Evolutionary conservation across 1,284 basidiomycete species (phyloP).

Genomic region (Irpex sp.): DNA sequence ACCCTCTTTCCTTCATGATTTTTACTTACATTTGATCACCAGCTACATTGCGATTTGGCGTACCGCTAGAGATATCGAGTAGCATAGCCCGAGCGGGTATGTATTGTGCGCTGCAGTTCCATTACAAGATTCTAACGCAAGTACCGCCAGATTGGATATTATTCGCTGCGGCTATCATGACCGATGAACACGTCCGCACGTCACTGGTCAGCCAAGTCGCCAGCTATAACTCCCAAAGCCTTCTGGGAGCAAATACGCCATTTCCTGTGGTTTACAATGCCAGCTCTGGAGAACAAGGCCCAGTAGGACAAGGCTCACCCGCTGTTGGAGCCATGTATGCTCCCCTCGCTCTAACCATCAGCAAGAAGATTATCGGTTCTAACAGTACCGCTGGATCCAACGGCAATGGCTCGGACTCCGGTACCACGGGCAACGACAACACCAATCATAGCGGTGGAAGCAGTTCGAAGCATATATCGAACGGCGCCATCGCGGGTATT

Average conservation of each 20-base stretch:
- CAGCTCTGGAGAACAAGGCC: neutral
- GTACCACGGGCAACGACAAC: neutral
- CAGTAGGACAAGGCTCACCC: slow-evolving; percentile 5
- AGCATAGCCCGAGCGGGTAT: neutral
- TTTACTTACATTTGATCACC: neutral
- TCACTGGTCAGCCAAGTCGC: slow-evolving; percentile 16
- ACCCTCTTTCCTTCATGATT: neutral
- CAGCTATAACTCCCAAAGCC: slow-evolving; percentile 16
- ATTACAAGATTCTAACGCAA: neutral
- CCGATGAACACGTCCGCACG: slow-evolving; percentile 17
- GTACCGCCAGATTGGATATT: slow-evolving; percentile 21
- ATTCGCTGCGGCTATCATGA: slow-evolving; percentile 21
- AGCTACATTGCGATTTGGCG: neutral
- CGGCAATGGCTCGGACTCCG: neutral
- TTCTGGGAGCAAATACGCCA: neutral
- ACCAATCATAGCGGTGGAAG: neutral
- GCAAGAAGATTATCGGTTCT: neutral
- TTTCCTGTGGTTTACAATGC: neutral
- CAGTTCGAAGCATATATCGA: neutral
- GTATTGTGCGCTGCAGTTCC: neutral
- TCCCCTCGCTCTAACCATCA: slow-evolving; percentile 10
- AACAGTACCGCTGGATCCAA: neutral
- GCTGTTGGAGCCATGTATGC: slow-evolving; percentile 15
- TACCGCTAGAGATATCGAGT: neutral
- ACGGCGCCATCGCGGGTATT: neutral